Conservation (phyloP, 129 eudicot species). For the Scalesia atractyloides region DNA sequence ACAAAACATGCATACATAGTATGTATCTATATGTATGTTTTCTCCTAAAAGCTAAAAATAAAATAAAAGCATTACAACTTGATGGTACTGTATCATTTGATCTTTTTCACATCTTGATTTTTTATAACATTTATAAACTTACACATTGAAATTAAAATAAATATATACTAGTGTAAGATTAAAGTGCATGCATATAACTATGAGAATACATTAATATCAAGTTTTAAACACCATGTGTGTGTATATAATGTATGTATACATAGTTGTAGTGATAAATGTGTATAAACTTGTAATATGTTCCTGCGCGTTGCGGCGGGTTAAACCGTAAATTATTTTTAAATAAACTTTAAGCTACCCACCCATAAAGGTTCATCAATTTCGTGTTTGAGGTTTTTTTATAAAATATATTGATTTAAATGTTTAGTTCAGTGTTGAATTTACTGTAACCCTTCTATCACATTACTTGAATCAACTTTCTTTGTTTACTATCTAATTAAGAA, state of each 20-base stretch:
- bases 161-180: neutral
- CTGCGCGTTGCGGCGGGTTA: no score
- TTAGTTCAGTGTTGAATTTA: no score
- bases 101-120: neutral
- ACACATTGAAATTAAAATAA: neutral
- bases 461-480: no score
- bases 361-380: no score
- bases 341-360: no score
- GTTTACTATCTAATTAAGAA: no score
- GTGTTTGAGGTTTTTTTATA: no score
- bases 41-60: slow-evolving; percentile 9
- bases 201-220: neutral
- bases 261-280: neutral
- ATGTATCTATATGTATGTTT: slow-evolving; percentile 14
- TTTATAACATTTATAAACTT: neutral
- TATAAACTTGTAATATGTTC: no score
- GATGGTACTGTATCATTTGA: slow-evolving; percentile 30
- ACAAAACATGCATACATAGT: slow-evolving; percentile 26
- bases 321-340: no score
- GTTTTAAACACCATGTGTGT: neutral
- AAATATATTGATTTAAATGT: no score
- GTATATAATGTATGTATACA: neutral
- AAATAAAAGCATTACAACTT: slow-evolving; percentile 51
- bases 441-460: no score
- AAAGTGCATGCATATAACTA: neutral